Evolutionary conservation across 331 rosid genomes (phyloP), one percentile per base, ranked within the genome.

Genomic region (Acacia pycnantha): DNA sequence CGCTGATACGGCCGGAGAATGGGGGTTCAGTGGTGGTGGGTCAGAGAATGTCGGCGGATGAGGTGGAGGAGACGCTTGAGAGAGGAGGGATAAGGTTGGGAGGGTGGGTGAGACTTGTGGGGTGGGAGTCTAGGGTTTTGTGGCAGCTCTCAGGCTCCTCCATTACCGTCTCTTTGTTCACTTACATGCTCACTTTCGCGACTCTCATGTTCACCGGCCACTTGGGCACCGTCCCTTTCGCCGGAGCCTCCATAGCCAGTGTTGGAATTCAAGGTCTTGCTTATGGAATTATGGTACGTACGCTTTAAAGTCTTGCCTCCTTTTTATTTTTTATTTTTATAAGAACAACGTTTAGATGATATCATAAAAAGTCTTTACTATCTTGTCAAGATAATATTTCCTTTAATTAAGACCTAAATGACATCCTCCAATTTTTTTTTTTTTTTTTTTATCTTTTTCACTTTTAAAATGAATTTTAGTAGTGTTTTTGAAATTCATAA

Each of bases 261-360:
- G 88, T 89, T 9, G 93, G 92, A 64, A 89, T 87, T 76, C 91
- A 87, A 56, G 93, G 93, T 24, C 87, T 89, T 70, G 93, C 91
- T 70, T 89, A 85, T 74, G 93, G 91, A 2, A 87, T 89, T 44
- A 89, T 89, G 93, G 92, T 85, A 83, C 2, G 84, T 50, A 50
- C 21, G 8, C 4, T 10, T 43, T 43, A 9, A 43, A 43, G 46
- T 9, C 12, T 43, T 43, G 12, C 11, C 1, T 27, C 1, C 1
- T 27, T 27, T 27, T 27, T 27, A n/a, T n/a, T n/a, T n/a, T n/a
- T n/a, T n/a, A n/a, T n/a, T n/a, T n/a, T n/a, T n/a, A n/a, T n/a
- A n/a, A n/a, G n/a, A n/a, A n/a, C n/a, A n/a, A n/a, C n/a, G n/a
- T n/a, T n/a, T n/a, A n/a, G n/a, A n/a, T n/a, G n/a, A n/a, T n/a